Base-by-base conservation (phyloP, 2,329 filamentous ascomycete genomes). In the Metarhizium guizhouense region DNA sequence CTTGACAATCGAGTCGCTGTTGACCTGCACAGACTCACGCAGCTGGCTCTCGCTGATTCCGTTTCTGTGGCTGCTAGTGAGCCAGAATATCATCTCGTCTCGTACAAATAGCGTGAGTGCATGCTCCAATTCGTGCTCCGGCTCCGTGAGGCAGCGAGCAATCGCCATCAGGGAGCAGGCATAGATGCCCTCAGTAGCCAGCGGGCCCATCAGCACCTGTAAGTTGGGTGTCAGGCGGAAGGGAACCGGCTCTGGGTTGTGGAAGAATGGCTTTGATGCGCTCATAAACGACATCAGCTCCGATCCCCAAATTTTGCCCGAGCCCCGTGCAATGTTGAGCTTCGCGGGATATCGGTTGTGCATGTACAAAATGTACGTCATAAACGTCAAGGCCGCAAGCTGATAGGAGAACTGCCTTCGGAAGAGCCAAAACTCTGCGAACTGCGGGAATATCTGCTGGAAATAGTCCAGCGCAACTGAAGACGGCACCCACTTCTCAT, bases 351-450 rank as follows among this genome's bases (percentile, higher is more conserved):
- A 96, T 34, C 94, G 88, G 69, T 90, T 90, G 68, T 93, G 90
- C 85, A 99, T 97, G 74, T 93, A 93, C 76, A 99, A 87, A 57
- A 96, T 87, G 68, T 97, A 99, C 4, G 94, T 97, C 88, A 99
- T 96, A 75, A 99, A 99, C 1, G 94, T 96, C 60, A 97, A 81
- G 2, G 92, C 85, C 20, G 94, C 93, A 59, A 96, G 86, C 73
- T 99, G 94, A 76, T 97, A 96, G 25, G 90, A 88, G 74, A 99
- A 96, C 62, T 96, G 92, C 57, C 92, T 86, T 57, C 94, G 88
- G 89, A 99, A 99, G 56, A 99, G 82, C 91, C 93, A 99, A 78
- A 97, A 96, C 65, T 96, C 92, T 49, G 88, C 84, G 71, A 90
- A 99, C 60, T 89, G 87, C 34, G 91, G 88, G 73, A 94, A 97